phyloP scores from a whole-genome alignment of 495 filamentous ascomycete genomes.

The Clavariopsis aquatica region DNA sequence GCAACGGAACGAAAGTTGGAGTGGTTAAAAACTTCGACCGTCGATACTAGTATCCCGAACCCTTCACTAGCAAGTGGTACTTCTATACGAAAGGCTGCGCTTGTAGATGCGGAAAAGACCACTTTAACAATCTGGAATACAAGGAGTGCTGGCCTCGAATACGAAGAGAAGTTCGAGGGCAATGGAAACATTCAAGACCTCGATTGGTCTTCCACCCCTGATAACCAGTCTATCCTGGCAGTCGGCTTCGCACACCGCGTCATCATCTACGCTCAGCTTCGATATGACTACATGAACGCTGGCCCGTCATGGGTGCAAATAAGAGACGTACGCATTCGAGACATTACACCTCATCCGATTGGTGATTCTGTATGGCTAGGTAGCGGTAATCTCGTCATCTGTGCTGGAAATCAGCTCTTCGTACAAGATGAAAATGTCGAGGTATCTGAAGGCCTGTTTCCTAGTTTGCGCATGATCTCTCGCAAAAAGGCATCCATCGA shows the following conservation, averaged over 20 bases:
- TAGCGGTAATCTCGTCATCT: slow-evolving; percentile 80
- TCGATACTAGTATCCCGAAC: slow-evolving; percentile 74
- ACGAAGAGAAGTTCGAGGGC: slow-evolving; percentile 68
- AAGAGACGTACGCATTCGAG: slow-evolving; percentile 75
- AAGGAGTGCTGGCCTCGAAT: slow-evolving; percentile 77
- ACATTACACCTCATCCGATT: slow-evolving; percentile 87
- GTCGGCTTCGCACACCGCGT: slow-evolving; percentile 88
- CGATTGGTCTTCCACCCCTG: slow-evolving; percentile 93
- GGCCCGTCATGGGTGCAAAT: slow-evolving; percentile 89
- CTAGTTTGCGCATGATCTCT: slow-evolving; percentile 63
- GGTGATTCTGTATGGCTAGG: slow-evolving; percentile 90
- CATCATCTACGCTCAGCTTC: slow-evolving; percentile 82
- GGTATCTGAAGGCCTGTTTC: slow-evolving; percentile 61
- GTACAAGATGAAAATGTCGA: slow-evolving; percentile 76
- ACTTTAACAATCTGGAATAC: slow-evolving; percentile 91
- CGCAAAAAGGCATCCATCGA: slow-evolving; percentile 56
- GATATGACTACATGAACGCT: slow-evolving; percentile 89
- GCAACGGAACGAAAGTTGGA: slow-evolving; percentile 58
- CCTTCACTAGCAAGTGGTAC: slow-evolving; percentile 82
- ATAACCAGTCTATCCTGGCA: slow-evolving; percentile 85
- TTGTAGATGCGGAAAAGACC: slow-evolving; percentile 73
- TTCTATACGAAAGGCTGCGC: slow-evolving; percentile 81
- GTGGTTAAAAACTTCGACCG: slow-evolving; percentile 81
- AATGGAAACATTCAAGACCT: slow-evolving; percentile 80
- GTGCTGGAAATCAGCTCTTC: slow-evolving; percentile 91